Evolutionary conservation across 1,139 yeast genomes (phyloP).

Genomic region (Waltiozyma sp.): DNA sequence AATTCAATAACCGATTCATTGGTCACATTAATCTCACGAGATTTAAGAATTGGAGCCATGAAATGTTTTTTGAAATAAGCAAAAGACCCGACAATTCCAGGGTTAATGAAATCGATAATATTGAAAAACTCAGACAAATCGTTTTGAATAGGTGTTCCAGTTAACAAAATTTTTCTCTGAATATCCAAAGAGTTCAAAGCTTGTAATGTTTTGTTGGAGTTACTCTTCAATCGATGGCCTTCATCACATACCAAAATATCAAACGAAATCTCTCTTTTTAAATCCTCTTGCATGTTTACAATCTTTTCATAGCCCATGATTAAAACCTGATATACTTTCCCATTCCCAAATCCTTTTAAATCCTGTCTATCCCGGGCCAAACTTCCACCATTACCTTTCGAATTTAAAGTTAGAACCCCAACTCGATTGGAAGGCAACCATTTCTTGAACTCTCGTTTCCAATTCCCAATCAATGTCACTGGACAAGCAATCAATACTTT

Average conservation of each 20-base stretch:
- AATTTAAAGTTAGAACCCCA: slow-evolving; percentile 38
- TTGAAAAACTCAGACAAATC: slow-evolving; percentile 77
- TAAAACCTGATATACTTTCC: slow-evolving; percentile 70
- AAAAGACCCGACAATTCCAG: slow-evolving; percentile 63
- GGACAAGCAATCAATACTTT: slow-evolving; percentile 84
- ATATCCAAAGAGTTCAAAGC: slow-evolving; percentile 48
- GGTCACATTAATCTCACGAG: slow-evolving; percentile 50
- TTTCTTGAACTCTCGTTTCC: slow-evolving; percentile 81
- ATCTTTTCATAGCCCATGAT: slow-evolving; percentile 84
- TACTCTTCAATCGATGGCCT: slow-evolving; percentile 77
- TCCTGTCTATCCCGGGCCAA: slow-evolving; percentile 47
- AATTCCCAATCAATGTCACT: slow-evolving; percentile 75
- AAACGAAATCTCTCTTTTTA: slow-evolving; percentile 35
- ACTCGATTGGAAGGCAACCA: slow-evolving; percentile 67
- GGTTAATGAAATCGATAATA: slow-evolving; percentile 73
- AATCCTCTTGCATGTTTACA: slow-evolving; percentile 42
- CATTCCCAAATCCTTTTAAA: slow-evolving; percentile 48
- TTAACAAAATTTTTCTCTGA: slow-evolving; percentile 48
- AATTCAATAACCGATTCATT: slow-evolving; percentile 40
- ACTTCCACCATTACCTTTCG: slow-evolving; percentile 26
- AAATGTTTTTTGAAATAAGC: slow-evolving; percentile 54
- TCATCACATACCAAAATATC: slow-evolving; percentile 89
- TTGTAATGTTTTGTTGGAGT: slow-evolving; percentile 57
- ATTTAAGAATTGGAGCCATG: slow-evolving; percentile 59
- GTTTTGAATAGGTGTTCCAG: slow-evolving; percentile 95